phyloP scores from a whole-genome alignment of 2,329 filamentous ascomycete species.

The Cytospora chrysosperma region DNA sequence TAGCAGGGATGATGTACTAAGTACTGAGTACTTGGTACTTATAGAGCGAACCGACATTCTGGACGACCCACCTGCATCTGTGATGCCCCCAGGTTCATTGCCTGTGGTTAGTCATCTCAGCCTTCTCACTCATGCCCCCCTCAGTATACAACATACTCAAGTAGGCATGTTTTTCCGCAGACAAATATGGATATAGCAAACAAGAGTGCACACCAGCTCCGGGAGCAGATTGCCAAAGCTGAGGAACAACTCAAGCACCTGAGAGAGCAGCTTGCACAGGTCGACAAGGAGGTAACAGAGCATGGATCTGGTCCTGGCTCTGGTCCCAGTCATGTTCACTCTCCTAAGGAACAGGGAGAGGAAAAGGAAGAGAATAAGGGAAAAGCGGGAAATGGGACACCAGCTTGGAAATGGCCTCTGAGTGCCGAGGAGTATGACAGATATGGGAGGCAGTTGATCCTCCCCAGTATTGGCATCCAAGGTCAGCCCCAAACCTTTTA shows the following conservation, averaged over 20 bases:
- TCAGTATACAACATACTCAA: neutral
- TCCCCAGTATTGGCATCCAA: conserved; percentile 75
- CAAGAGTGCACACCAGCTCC: conserved; percentile 39
- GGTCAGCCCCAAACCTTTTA: conserved; percentile 44
- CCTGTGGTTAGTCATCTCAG: conserved; percentile 12
- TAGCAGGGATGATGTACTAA: neutral
- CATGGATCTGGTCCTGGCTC: no score
- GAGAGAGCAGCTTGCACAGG: conserved; percentile 43
- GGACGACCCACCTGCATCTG: conserved; percentile 9
- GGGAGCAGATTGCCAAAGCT: conserved; percentile 45
- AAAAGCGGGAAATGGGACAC: conserved; percentile 13
- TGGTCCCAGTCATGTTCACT: no score
- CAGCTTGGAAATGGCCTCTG: conserved; percentile 64
- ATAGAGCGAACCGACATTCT: neutral
- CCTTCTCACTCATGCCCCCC: neutral
- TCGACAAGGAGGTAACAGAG: conserved; percentile 32
- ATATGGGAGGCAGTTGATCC: conserved; percentile 88
- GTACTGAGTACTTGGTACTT: no score
- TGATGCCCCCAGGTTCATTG: conserved; percentile 7
- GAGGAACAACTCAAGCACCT: conserved; percentile 50
- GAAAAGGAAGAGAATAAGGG: no score
- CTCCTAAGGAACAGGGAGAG: no score
- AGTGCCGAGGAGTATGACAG: conserved; percentile 72
- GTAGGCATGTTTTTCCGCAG: no score
- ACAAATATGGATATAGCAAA: conserved; percentile 36